phyloP scores from a whole-genome alignment of 148 eudicot species.

The Agrostemma githago region DNA sequence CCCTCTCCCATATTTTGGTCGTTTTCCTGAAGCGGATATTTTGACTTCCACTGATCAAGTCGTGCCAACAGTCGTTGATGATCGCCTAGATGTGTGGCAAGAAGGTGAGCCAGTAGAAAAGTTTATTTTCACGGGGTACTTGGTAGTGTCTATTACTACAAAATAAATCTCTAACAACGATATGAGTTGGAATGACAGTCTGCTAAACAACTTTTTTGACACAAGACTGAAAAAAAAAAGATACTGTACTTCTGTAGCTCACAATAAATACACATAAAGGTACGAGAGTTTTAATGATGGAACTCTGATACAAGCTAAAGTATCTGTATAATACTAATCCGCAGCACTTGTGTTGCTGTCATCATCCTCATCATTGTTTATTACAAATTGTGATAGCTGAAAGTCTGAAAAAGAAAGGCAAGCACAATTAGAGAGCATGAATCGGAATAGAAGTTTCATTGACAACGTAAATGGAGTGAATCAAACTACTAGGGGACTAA shows the following conservation, averaged over 20 bases:
- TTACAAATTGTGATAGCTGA: not conserved
- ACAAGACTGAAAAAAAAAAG: not conserved
- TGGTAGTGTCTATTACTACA: not conserved
- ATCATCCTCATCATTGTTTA: not conserved
- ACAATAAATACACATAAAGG: not conserved
- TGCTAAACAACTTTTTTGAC: not conserved
- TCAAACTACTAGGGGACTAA: too few species aligned
- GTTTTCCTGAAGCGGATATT: slow-evolving; percentile 94
- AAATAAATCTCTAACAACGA: not conserved
- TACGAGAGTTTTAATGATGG: not conserved
- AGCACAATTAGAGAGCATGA: too few species aligned
- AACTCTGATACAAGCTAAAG: not conserved
- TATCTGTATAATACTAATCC: not conserved
- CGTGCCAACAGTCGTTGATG: slow-evolving; percentile 81
- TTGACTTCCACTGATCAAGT: slow-evolving; percentile 92
- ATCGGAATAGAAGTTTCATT: too few species aligned
- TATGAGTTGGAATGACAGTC: not conserved
- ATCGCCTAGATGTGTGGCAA: slow-evolving; percentile 85
- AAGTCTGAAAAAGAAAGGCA: too few species aligned
- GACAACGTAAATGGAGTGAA: too few species aligned
- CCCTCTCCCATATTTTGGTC: slow-evolving; percentile 92
- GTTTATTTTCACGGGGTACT: not conserved
- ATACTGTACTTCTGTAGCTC: not conserved
- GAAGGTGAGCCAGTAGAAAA: slow-evolving; percentile 42
- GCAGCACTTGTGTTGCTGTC: not conserved